phyloP scores from a whole-genome alignment of 805 yeast genomes.

The Zygoascus bituminiphila region DNA sequence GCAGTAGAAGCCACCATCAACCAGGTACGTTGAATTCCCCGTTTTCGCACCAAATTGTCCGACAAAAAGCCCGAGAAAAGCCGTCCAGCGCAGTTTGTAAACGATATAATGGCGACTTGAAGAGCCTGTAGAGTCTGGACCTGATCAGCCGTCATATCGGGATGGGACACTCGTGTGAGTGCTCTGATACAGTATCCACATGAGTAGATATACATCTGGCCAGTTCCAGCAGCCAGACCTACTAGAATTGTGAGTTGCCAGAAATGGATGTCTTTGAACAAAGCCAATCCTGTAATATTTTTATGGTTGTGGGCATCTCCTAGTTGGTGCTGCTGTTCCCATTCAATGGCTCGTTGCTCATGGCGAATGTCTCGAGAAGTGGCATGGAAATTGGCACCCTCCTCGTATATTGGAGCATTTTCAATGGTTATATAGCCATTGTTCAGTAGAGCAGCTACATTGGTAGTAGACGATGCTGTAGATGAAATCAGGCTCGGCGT shows the following conservation, averaged over 20 bases:
- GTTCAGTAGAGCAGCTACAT: neutral
- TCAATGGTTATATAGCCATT: neutral
- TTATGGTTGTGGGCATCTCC: slow-evolving; percentile 1
- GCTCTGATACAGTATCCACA: slow-evolving; percentile 65
- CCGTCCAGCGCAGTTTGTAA: slow-evolving; percentile 59
- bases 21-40: slow-evolving; percentile 42
- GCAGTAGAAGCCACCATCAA: slow-evolving; percentile 44
- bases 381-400: neutral
- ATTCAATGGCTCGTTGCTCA: slow-evolving; percentile 1
- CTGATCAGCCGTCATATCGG: slow-evolving; percentile 6
- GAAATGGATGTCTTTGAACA: slow-evolving; percentile 14
- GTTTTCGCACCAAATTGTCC: slow-evolving; percentile 44
- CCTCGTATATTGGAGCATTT: slow-evolving; percentile 2
- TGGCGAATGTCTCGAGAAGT: neutral
- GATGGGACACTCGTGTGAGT: slow-evolving; percentile 21
- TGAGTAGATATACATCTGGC: slow-evolving; percentile 67
- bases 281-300: neutral
- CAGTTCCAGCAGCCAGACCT: slow-evolving; percentile 54
- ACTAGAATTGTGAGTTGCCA: slow-evolving; percentile 30
- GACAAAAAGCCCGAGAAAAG: slow-evolving; percentile 54
- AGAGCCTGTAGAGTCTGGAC: slow-evolving; percentile 49
- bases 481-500: neutral
- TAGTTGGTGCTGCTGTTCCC: neutral
- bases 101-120: slow-evolving; percentile 61
- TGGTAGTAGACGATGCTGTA: neutral